Evolutionary conservation across 495 filamentous ascomycete species (phyloP), one percentile per base, ranked within the genome.

Genomic region (Aspergillus bertholletiae): DNA sequence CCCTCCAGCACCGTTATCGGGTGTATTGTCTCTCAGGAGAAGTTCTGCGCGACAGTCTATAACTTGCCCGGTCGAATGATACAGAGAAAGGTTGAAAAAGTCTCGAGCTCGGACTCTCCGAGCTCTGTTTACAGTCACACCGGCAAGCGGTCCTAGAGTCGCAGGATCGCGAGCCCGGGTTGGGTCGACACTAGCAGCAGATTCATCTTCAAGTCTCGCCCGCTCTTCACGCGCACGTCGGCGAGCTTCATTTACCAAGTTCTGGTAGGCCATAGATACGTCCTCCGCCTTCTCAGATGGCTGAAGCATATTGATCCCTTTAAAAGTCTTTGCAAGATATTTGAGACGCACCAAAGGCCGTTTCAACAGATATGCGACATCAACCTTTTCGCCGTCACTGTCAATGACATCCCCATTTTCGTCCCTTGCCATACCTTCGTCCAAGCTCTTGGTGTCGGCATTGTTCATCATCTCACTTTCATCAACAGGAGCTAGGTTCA

Each of bases 301-400:
- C 27, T 79, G 70, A 9, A 87, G 62, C 45, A 72, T 69, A 53
- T 79, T 80, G 50, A 84, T 78, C 17, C 81, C 87, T 73, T 89
- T 91, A 62, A 95, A 83, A 28, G 88, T 88, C 67, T 90, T 96
- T 22, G 85, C 78, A 50, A 97, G 81, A 69, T 92, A 88, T 67
- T 97, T 97, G 49, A 96, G 70, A 46, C 94, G 82, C 13, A 96
- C 88, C 37, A 97, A 73, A 3, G 94, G 94, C 47, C 92, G 78
- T 68, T 96, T 97, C 37, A 97, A 76, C 18, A 99, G 73, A 65
- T 90, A 96, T 11, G 92, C 94, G 52, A 99, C 94, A 73, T 97
- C 93, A 45, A 96, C 94, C 47, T 88, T 86, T 66, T 96, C 91
- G 0, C 92, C 93, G 51, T 94, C 80, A 32, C 81, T 80, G 43